Conservation (phyloP, 2,329 filamentous ascomycete genomes). For the Albifimbria verrucaria region DNA sequence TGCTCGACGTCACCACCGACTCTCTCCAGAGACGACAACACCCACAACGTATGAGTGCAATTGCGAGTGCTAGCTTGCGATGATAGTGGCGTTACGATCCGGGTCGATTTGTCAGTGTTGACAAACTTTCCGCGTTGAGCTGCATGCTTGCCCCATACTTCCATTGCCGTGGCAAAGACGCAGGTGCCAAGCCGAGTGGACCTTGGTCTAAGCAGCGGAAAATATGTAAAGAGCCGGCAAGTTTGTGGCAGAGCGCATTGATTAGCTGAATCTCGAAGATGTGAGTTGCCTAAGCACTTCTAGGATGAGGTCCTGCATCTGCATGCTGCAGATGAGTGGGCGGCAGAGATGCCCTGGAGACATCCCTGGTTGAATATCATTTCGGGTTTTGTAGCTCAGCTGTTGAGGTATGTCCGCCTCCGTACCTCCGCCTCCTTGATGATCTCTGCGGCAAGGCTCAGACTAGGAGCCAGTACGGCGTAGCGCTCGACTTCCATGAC, state of each 20-base stretch:
- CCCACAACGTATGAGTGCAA: no score
- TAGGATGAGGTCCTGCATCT: no score
- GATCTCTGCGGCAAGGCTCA: conserved; percentile 74
- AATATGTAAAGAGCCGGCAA: background rate
- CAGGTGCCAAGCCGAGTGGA: background rate
- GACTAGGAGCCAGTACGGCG: conserved; percentile 70
- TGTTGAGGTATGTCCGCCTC: conserved; percentile 59
- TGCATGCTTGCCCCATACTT: background rate
- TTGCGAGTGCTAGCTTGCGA: no score
- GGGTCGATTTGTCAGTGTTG: background rate
- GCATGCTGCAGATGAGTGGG: no score
- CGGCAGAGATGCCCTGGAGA: background rate
- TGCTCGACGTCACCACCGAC: no score
- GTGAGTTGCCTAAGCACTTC: no score
- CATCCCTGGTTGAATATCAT: background rate
- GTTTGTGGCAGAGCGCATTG: background rate
- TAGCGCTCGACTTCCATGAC: conserved; percentile 73
- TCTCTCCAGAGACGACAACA: no score
- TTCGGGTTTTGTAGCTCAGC: conserved; percentile 29
- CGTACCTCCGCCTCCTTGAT: conserved; percentile 75
- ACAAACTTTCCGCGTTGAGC: background rate
- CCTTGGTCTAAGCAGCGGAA: background rate
- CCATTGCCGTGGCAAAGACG: background rate
- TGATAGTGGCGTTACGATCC: background rate
- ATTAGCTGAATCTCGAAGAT: background rate